Conservation (phyloP, 305 asterid genomes). For the Ilex paraguariensis region DNA sequence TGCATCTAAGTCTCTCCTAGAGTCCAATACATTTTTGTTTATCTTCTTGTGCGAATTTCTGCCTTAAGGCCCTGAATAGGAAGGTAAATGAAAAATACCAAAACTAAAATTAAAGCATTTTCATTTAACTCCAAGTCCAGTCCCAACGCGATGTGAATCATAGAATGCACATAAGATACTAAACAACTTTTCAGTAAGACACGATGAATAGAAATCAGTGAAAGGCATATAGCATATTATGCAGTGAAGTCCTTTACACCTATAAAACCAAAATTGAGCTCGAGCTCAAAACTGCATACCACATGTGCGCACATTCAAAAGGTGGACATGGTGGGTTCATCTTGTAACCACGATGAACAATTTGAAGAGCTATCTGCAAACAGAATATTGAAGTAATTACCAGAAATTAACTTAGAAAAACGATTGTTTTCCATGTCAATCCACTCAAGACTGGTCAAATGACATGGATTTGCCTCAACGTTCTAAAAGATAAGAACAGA, state of each 20-base stretch:
- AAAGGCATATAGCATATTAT: no score
- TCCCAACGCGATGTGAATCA: no score
- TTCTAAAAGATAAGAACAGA: slow-evolving; percentile 19
- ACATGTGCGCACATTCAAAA: slow-evolving; percentile 95
- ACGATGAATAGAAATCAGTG: neutral
- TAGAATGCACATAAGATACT: no score
- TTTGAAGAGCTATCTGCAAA: slow-evolving; percentile 80
- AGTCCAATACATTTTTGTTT: no score
- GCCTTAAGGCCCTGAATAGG: no score
- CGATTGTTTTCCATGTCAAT: neutral
- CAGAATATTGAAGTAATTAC: slow-evolving; percentile 12
- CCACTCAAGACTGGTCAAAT: slow-evolving; percentile 3
- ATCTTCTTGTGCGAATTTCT: no score
- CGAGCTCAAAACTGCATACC: slow-evolving; percentile 43
- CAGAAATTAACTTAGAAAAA: slow-evolving; percentile 19
- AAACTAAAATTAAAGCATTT: no score
- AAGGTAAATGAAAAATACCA: no score
- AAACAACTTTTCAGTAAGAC: slow-evolving; percentile 1
- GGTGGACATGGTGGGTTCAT: slow-evolving; percentile 99
- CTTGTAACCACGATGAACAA: slow-evolving; percentile 84
- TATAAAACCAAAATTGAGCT: slow-evolving; percentile 12
- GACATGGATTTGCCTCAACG: slow-evolving; percentile 17
- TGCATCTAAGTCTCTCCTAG: no score
- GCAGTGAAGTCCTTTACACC: neutral
- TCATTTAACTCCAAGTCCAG: no score